Percentiles rank a stretch among this genome's conserved stretches.
phyloP scores from a whole-genome alignment of 306 rosid species.

The Trichosanthes truncata region DNA sequence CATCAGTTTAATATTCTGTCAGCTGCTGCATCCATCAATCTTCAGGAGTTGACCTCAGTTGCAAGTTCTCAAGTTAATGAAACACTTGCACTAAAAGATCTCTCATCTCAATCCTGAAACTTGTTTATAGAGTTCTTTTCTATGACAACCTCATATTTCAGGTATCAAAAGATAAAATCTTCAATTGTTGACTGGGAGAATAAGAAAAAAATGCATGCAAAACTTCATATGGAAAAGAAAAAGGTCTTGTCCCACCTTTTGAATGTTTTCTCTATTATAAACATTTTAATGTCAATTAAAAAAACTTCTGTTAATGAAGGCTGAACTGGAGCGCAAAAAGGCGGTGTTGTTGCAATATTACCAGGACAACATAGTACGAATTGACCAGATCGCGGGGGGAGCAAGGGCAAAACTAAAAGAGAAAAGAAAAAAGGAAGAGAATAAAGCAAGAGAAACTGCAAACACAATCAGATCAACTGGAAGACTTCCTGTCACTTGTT shows the following conservation, averaged over 20 bases:
- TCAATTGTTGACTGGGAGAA: constrained; percentile 42
- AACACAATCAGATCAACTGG: constrained; percentile 31
- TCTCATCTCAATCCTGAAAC: not conserved
- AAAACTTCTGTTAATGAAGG: constrained; percentile 24
- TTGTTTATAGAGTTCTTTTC: not conserved
- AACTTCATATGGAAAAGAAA: constrained; percentile 37
- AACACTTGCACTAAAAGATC: not conserved
- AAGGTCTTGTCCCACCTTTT: constrained; percentile 19
- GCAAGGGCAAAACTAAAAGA: constrained; percentile 50
- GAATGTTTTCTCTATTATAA: not conserved
- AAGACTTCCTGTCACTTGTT: constrained; percentile 33
- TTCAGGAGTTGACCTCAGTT: not conserved
- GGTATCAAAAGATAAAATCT: constrained; percentile 43
- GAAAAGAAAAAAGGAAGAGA: constrained; percentile 39
- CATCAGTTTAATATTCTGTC: not conserved
- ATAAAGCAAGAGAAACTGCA: constrained; percentile 31
- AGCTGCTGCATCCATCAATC: not conserved
- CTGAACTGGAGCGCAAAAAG: constrained; percentile 34
- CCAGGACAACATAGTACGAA: constrained; percentile 36
- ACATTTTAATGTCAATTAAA: not conserved
- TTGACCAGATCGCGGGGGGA: constrained; percentile 40
- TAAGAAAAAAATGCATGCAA: constrained; percentile 45
- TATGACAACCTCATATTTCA: constrained; percentile 21
- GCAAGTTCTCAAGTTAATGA: not conserved
- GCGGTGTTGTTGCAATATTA: constrained; percentile 26